Evolutionary conservation across 2,329 filamentous ascomycete genomes (phyloP), one percentile per base, ranked within the genome.

Genomic region (Diaporthe nobilis): DNA sequence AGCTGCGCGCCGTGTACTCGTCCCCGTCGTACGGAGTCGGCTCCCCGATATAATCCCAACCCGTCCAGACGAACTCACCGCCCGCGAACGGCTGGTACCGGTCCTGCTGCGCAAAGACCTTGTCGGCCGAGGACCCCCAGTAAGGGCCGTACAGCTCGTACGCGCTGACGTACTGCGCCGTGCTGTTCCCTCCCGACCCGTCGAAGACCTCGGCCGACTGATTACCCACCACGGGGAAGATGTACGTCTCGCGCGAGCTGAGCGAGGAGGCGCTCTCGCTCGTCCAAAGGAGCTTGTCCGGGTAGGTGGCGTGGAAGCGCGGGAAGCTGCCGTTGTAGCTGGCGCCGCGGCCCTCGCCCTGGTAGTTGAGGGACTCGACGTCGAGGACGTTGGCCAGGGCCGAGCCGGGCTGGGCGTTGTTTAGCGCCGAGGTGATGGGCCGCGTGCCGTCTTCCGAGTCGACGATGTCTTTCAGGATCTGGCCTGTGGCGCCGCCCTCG

Each of bases 11-110:
- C 2, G 70, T 58, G 65, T 12, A 70, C 49, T 55, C 34, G 17
- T 55, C 65, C 0, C 49, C 65, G 77, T 88, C 82, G 78, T 88
- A 90, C 0, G 87, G 87, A 7, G 86, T 87, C 2, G 87, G 87
- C 80, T 89, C 87, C 25, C 87, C 87, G 17, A 89, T 77, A 78
- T 89, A 89, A 74, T 88, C 87, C 78, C 81, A 88, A 0, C 88
- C 88, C 0, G 86, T 85, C 88, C 88, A 89, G 6, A 89, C 87
- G 60, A 88, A 89, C 77, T 88, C 89, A 10, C 89, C 89, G 1
- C 86, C 89, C 0, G 89, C 88, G 75, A 85, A 91, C 1, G 85
- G 82, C 77, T 88, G 79, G 49, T 70, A 70, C 7, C 77, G 75
- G 78, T 90, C 89, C 77, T 90, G 88, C 60, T 78, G 77, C 17